Evolutionary conservation across 1,284 basidiomycete genomes (phyloP).

Genomic region (Lentinula novae-zelandiae): DNA sequence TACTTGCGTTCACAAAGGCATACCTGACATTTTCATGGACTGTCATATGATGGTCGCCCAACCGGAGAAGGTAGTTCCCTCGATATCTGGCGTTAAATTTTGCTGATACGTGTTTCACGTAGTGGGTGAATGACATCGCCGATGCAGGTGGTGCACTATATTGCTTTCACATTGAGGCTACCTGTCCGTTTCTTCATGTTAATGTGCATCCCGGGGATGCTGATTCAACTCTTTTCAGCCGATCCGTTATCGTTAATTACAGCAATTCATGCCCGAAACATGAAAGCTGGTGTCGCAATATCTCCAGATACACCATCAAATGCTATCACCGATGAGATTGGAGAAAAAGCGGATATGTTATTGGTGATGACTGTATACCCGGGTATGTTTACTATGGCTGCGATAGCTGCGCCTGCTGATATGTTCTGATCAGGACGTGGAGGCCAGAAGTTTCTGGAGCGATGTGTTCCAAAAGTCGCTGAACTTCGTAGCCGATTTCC

Average conservation of each 20-base stretch:
- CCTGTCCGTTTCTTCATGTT: slow-evolving; percentile 50
- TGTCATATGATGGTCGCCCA: slow-evolving; percentile 99
- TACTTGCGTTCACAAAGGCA: slow-evolving; percentile 81
- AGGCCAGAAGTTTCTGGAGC: slow-evolving; percentile 95
- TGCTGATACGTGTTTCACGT: slow-evolving; percentile 5
- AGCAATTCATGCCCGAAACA: slow-evolving; percentile 69
- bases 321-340: slow-evolving; percentile 83
- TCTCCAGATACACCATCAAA: slow-evolving; percentile 88
- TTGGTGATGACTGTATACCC: slow-evolving; percentile 98
- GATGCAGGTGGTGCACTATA: slow-evolving; percentile 94
- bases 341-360: slow-evolving; percentile 81
- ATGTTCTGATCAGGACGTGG: slow-evolving; percentile 61
- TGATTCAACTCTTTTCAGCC: slow-evolving; percentile 37
- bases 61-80: slow-evolving; percentile 70
- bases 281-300: slow-evolving; percentile 93
- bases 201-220: slow-evolving; percentile 2
- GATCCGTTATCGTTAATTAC: slow-evolving; percentile 74
- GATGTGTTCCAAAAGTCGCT: slow-evolving; percentile 91
- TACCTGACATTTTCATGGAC: slow-evolving; percentile 98
- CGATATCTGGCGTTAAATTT: neutral
- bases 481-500: slow-evolving; percentile 92
- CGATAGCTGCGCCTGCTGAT: neutral
- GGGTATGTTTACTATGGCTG: slow-evolving; percentile 37
- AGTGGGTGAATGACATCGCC: slow-evolving; percentile 98
- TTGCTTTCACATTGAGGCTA: slow-evolving; percentile 98